phyloP scores from a whole-genome alignment of 1,284 basidiomycete genomes.

The Malassezia cuniculi region DNA sequence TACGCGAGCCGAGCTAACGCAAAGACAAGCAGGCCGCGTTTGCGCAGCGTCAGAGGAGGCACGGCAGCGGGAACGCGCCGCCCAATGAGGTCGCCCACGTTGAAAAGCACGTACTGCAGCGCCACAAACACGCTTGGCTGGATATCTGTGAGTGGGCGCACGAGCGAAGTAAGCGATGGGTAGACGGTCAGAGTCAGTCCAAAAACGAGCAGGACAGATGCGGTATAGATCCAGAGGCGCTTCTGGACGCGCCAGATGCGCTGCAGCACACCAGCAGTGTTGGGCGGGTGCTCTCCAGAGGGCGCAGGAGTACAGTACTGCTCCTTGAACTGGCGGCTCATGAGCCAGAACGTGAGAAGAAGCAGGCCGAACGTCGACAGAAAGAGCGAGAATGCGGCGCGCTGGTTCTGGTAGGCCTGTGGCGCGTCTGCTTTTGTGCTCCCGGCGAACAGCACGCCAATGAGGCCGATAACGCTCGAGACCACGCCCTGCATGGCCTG shows the following conservation, averaged over 20 bases:
- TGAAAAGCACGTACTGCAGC: slow-evolving; percentile 21
- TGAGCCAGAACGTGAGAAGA: not conserved
- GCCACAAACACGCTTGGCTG: slow-evolving; percentile 19
- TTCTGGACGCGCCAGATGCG: slow-evolving; percentile 11
- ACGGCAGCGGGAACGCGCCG: slow-evolving; percentile 16
- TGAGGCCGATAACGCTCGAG: slow-evolving; percentile 17
- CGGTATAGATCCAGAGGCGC: slow-evolving; percentile 7
- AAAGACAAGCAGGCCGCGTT: not conserved
- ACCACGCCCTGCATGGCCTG: slow-evolving; percentile 21
- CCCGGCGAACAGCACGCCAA: not conserved
- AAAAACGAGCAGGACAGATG: slow-evolving; percentile 16
- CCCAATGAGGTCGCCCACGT: slow-evolving; percentile 19
- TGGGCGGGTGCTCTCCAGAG: not conserved
- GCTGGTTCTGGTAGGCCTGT: slow-evolving; percentile 3
- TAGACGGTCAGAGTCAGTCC: slow-evolving; percentile 20
- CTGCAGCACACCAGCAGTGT: not conserved
- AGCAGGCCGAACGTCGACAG: too few relatives aligned
- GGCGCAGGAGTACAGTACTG: too few relatives aligned
- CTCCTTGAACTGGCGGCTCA: too few relatives aligned
- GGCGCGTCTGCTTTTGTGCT: slow-evolving; percentile 1
- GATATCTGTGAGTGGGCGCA: slow-evolving; percentile 4
- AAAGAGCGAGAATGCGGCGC: not conserved
- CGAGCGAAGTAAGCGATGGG: slow-evolving; percentile 20
- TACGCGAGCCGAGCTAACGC: slow-evolving; percentile 11
- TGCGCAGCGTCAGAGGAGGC: slow-evolving; percentile 5